Evolutionary conservation across 129 eudicot genomes (phyloP), one percentile per base, ranked within the genome.

Genomic region (Flaveria ramosissima): DNA sequence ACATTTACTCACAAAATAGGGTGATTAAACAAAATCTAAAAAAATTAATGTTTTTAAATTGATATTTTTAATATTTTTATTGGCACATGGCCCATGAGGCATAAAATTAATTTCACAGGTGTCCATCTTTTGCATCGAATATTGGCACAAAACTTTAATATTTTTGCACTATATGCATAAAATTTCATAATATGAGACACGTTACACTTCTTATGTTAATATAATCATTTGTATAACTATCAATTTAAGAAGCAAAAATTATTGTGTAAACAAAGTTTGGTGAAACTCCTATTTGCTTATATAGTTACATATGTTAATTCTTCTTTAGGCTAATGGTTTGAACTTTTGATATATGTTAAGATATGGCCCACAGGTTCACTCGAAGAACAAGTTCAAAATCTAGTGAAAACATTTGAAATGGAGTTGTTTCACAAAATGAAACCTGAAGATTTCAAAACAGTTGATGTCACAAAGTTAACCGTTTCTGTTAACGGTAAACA

Each of bases 301-400:
- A 17, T 6, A 19, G 11, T 57, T 57, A 57, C 23, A 23, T 21
- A 23, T 53, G 12, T 21, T 57, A 36, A 36, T 36, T 23, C 7
- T 57, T 59, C 16, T 21, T 21, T 59, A 59, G 43, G 27, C 42
- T 61, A 2, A 63, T 30, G 19, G 23, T 63, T 63, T 63, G 20
- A 15, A 63, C 12, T 63, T 63, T 63, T 12, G 2, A 30, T 15
- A n/a, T 30, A 36, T 15, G 46, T 13, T 15, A 63, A 63, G 69
- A 63, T 63, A 30, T 63, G 69, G 69, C 69, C 46, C 9, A 1
- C 23, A 63, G 69, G 69, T 32, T 63, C 69, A 14, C 15, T 63
- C 12, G 69, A 63, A 63, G 69, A 63, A 63, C 69, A 63, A 63
- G 69, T 63, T 63, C 69, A 63, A 63, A 63, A 63, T 63, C 45